phyloP scores from a whole-genome alignment of 1,284 basidiomycete genomes.

The Neonothopanus nambi region DNA sequence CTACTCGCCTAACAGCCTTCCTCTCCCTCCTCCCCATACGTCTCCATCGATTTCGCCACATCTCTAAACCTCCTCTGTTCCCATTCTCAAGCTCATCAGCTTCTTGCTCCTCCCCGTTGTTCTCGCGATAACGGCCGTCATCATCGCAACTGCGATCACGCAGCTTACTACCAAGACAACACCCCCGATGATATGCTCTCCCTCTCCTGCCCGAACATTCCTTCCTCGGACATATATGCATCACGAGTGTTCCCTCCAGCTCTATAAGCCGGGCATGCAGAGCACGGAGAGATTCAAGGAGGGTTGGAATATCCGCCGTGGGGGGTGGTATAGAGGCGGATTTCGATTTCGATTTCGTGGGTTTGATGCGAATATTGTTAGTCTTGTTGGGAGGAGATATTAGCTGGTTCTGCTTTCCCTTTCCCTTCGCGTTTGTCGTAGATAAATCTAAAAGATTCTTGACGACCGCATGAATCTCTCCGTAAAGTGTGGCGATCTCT shows the following conservation, averaged over 20 bases:
- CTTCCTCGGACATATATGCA: conserved; percentile 5
- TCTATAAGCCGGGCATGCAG: too few relatives aligned
- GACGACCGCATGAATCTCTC: too few relatives aligned
- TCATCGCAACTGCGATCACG: not conserved
- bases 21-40: not conserved
- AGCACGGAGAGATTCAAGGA: too few relatives aligned
- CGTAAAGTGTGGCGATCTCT: not conserved
- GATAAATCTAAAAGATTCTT: too few relatives aligned
- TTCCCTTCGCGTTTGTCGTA: too few relatives aligned
- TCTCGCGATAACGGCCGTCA: not conserved
- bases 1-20: not conserved
- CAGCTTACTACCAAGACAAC: not conserved
- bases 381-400: too few relatives aligned
- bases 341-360: too few relatives aligned
- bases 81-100: too few relatives aligned
- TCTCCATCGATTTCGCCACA: not conserved
- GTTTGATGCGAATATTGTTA: too few relatives aligned
- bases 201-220: not conserved
- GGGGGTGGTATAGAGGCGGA: too few relatives aligned
- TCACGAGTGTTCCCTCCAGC: conserved; percentile 1
- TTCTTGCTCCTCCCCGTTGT: not conserved
- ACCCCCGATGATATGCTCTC: conserved; percentile 5
- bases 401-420: too few relatives aligned
- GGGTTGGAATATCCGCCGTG: too few relatives aligned
- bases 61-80: not conserved